phyloP scores from a whole-genome alignment of 768 basidiomycete species.

The Infundibulicybe gibba region DNA sequence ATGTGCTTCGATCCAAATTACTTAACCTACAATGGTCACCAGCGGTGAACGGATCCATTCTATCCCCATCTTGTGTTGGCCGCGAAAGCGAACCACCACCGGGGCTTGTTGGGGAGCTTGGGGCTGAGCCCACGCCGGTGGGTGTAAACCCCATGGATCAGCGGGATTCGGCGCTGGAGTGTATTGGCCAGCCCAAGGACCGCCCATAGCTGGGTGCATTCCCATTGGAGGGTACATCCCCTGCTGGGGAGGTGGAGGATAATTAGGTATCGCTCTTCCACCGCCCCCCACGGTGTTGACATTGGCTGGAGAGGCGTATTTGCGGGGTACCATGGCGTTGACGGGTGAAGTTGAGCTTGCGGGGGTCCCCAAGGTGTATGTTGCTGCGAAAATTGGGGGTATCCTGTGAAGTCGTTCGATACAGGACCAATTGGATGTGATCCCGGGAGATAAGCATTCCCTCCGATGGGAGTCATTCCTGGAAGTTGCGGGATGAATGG shows the following conservation, averaged over 20 bases:
- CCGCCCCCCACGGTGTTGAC: too few relatives aligned
- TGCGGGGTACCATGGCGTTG: too few relatives aligned
- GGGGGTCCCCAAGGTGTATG: neutral
- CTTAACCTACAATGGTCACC: slow-evolving; percentile 13
- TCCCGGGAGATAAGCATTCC: slow-evolving; percentile 5
- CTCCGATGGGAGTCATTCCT: slow-evolving; percentile 13
- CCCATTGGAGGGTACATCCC: too few relatives aligned
- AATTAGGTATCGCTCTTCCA: too few relatives aligned
- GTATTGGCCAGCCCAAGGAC: too few relatives aligned
- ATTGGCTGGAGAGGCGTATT: too few relatives aligned
- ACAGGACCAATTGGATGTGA: neutral
- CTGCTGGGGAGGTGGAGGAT: too few relatives aligned
- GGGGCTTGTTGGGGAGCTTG: neutral
- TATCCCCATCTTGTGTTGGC: slow-evolving; percentile 6
- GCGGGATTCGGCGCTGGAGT: too few relatives aligned
- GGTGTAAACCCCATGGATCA: neutral
- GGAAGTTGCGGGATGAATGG: slow-evolving; percentile 30
- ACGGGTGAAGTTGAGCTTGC: neutral
- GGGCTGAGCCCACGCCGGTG: neutral
- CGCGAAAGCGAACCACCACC: slow-evolving; percentile 3
- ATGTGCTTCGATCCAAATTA: neutral
- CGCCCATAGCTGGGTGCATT: too few relatives aligned
- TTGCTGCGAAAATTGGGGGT: slow-evolving; percentile 9
- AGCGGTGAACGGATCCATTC: slow-evolving; percentile 12
- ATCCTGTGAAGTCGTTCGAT: slow-evolving; percentile 20